Evolutionary conservation across 306 rosid genomes (phyloP).

Genomic region (Alnus rubra): DNA sequence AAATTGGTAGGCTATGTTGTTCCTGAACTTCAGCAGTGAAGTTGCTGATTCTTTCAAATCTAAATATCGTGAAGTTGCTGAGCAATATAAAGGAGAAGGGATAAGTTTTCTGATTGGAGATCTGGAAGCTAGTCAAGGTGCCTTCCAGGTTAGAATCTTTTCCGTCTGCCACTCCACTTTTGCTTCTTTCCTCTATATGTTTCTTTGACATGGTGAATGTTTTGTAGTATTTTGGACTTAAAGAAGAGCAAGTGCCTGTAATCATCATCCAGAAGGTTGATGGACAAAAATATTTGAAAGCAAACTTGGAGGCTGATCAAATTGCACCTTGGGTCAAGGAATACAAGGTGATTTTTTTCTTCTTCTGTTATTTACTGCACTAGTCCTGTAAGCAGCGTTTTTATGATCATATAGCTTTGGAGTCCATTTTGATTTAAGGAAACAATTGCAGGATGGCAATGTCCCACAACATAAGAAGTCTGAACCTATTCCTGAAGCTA

Average conservation of each 20-base stretch:
- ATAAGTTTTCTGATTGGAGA: conserved; percentile 82
- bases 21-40: conserved; percentile 65
- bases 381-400: not conserved
- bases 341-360: conserved; percentile 62
- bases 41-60: conserved; percentile 62
- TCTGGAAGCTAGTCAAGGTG: conserved; percentile 67
- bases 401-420: not conserved
- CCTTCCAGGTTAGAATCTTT: conserved; percentile 69
- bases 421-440: conserved; percentile 18
- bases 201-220: conserved; percentile 25
- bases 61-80: conserved; percentile 74
- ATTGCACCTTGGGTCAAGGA: conserved; percentile 74
- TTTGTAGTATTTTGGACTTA: conserved; percentile 83
- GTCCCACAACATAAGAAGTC: conserved; percentile 62
- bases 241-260: conserved; percentile 79
- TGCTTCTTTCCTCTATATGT: conserved; percentile 8
- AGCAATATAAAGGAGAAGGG: conserved; percentile 56
- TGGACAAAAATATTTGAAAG: conserved; percentile 70
- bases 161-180: conserved; percentile 3
- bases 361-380: conserved; percentile 4
- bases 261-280: conserved; percentile 65
- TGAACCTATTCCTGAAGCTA: conserved; percentile 79
- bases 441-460: conserved; percentile 64
- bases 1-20: conserved; percentile 79
- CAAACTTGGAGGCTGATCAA: conserved; percentile 66